Evolutionary conservation across 2,329 filamentous ascomycete genomes (phyloP).

Genomic region (Scytalidium sp.): DNA sequence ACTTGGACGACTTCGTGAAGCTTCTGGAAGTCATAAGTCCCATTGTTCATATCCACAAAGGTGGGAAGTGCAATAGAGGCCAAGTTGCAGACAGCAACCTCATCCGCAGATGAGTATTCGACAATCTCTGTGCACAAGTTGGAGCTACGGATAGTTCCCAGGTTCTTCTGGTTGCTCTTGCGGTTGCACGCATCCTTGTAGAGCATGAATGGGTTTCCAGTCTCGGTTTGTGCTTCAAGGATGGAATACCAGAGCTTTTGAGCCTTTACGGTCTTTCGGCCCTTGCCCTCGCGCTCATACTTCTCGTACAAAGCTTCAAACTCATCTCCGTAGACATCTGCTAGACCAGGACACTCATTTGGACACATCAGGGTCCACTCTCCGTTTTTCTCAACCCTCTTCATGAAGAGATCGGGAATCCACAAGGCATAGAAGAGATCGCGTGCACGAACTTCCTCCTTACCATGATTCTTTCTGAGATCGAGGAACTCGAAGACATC

Average conservation of each 20-base stretch:
- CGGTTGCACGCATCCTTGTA: slow-evolving; percentile 99
- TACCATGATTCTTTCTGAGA: slow-evolving; percentile 98
- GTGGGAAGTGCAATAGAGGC: slow-evolving; percentile 90
- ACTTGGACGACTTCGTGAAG: slow-evolving; percentile 92
- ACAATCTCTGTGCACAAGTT: slow-evolving; percentile 99
- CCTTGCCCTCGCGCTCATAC: slow-evolving; percentile 85
- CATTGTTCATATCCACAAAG: slow-evolving; percentile 82
- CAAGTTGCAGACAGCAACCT: slow-evolving; percentile 98
- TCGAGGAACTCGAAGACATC: slow-evolving; percentile 98
- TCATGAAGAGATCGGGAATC: slow-evolving; percentile 99
- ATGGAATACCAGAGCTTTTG: slow-evolving; percentile 99
- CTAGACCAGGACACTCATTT: slow-evolving; percentile 90
- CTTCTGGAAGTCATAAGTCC: slow-evolving; percentile 92
- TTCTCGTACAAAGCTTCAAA: slow-evolving; percentile 92
- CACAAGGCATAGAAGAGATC: slow-evolving; percentile 97
- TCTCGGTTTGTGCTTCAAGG: slow-evolving; percentile 97
- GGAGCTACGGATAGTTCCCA: slow-evolving; percentile 96
- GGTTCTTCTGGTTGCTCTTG: slow-evolving; percentile 99
- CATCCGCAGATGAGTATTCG: slow-evolving; percentile 94
- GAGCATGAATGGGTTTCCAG: slow-evolving; percentile 98
- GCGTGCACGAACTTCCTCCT: slow-evolving; percentile 94
- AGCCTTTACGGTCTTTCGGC: slow-evolving; percentile 88
- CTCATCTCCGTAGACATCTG: slow-evolving; percentile 96
- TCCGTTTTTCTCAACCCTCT: slow-evolving; percentile 94
- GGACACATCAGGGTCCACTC: slow-evolving; percentile 99